These are phyloP conservation scores for Fusarium subglutinans DNA, from an alignment of 2,329 filamentous ascomycete species.

Conservation along the genomic window DNA sequence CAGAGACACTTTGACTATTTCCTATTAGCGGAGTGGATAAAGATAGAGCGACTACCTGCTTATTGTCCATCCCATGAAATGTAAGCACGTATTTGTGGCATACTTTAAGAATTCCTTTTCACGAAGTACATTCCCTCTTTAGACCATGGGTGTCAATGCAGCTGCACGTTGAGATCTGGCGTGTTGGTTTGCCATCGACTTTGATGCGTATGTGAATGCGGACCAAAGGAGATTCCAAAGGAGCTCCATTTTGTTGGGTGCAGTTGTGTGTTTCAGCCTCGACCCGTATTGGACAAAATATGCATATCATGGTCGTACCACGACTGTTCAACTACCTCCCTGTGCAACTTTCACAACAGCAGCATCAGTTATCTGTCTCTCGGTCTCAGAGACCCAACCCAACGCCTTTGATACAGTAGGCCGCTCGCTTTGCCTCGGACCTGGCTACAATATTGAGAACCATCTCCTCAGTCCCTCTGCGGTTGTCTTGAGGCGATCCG, in stretches of 20 bases:
- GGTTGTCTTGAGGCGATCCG: constrained; percentile 2
- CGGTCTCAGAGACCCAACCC: neutral
- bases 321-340: neutral
- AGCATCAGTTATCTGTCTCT: neutral
- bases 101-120: neutral
- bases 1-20: constrained; percentile 1
- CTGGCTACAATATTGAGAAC: neutral
- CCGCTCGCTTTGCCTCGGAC: neutral
- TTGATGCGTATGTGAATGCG: neutral
- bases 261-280: constrained; percentile 13
- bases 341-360: neutral
- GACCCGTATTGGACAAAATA: neutral
- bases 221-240: neutral
- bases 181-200: constrained; percentile 17
- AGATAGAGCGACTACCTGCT: neutral
- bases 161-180: constrained; percentile 26
- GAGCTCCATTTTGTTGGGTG: neutral
- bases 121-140: constrained; percentile 29
- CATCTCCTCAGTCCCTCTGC: constrained; percentile 5
- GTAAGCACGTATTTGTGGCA: neutral
- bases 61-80: neutral
- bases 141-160: constrained; percentile 21
- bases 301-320: neutral
- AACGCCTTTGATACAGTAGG: neutral
- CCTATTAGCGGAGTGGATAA: constrained; percentile 2